A percentile compares a stretch with the other conserved stretches of the same genome.
Conservation (phyloP, 2,329 filamentous ascomycete species). For the Hymenoscyphus infarciens region DNA sequence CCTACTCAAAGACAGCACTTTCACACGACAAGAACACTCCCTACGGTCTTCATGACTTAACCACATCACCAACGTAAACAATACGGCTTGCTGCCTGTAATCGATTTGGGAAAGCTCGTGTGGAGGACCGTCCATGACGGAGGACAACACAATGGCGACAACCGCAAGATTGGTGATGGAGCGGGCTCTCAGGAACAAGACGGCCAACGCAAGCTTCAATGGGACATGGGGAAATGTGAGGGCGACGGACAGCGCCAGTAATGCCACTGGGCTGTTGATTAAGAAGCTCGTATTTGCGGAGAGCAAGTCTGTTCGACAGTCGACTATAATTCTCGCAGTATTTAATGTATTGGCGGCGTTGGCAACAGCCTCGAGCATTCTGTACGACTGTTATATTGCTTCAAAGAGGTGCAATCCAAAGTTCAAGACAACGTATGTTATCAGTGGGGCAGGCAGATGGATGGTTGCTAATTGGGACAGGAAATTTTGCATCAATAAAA, state of each 20-base stretch:
- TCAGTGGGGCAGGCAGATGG: conserved; percentile 37
- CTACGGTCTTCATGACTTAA: conserved; percentile 35
- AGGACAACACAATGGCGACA: conserved; percentile 23
- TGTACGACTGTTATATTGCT: conserved; percentile 46
- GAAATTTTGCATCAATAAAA: conserved; percentile 34
- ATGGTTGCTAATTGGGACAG: conserved; percentile 27
- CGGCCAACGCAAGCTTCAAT: conserved; percentile 8
- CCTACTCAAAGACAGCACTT: conserved; percentile 17
- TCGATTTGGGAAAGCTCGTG: conserved; percentile 13
- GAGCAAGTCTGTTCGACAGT: conserved; percentile 55
- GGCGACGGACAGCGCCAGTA: conserved; percentile 7
- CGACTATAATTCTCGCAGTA: conserved; percentile 56
- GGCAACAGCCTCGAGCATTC: conserved; percentile 52
- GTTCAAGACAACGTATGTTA: conserved; percentile 42
- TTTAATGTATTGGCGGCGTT: conserved; percentile 60
- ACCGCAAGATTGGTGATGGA: conserved; percentile 28
- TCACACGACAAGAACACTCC: conserved; percentile 18
- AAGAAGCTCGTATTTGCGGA: conserved; percentile 34
- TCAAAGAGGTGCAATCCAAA: conserved; percentile 35
- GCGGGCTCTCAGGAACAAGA: conserved; percentile 19
- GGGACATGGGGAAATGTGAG: conserved; percentile 8
- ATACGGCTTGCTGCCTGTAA: conserved; percentile 32
- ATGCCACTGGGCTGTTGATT: conserved; percentile 26
- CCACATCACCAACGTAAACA: conserved; percentile 29
- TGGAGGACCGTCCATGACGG: conserved; percentile 19